phyloP scores from a whole-genome alignment of 345 rosid species.

The Rhizophora mangle region DNA sequence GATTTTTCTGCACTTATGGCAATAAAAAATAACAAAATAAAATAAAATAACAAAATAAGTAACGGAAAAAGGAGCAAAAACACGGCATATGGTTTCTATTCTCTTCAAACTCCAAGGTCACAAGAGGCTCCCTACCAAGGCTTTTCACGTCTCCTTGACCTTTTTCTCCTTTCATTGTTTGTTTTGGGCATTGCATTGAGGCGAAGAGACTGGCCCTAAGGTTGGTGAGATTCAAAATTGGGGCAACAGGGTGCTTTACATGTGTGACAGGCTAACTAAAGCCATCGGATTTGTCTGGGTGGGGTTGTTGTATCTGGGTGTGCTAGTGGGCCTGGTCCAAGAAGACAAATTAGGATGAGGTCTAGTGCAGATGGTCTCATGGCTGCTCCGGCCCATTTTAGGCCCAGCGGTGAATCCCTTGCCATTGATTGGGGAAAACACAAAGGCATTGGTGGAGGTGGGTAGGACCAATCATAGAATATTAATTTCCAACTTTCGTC shows the following conservation, averaged over 20 bases:
- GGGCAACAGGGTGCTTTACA: not conserved
- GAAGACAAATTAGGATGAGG: too few relatives aligned
- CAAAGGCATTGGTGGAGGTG: too few relatives aligned
- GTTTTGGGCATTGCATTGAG: slow-evolving; percentile 2
- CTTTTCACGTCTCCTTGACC: slow-evolving; percentile 4
- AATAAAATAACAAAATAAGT: not conserved
- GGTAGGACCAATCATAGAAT: too few relatives aligned
- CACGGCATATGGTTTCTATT: slow-evolving; percentile 6
- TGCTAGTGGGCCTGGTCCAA: too few relatives aligned
- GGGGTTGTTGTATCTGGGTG: too few relatives aligned
- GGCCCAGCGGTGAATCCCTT: too few relatives aligned
- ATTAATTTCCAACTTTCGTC: too few relatives aligned
- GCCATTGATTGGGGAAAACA: too few relatives aligned
- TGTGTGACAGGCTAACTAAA: too few relatives aligned
- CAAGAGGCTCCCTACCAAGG: slow-evolving; percentile 4
- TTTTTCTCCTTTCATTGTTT: not conserved
- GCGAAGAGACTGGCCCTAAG: slow-evolving; percentile 19
- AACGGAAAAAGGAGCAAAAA: not conserved
- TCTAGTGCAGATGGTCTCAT: too few relatives aligned
- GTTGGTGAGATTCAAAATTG: slow-evolving; percentile 16
- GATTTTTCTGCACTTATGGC: slow-evolving; percentile 29
- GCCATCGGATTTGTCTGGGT: too few relatives aligned
- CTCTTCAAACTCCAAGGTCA: slow-evolving; percentile 20
- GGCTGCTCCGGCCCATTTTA: too few relatives aligned
- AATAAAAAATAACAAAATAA: slow-evolving; percentile 13